Evolutionary conservation across 257 asterid species (phyloP), one percentile per base, ranked within the genome.

Genomic region (Paulownia fortunei): DNA sequence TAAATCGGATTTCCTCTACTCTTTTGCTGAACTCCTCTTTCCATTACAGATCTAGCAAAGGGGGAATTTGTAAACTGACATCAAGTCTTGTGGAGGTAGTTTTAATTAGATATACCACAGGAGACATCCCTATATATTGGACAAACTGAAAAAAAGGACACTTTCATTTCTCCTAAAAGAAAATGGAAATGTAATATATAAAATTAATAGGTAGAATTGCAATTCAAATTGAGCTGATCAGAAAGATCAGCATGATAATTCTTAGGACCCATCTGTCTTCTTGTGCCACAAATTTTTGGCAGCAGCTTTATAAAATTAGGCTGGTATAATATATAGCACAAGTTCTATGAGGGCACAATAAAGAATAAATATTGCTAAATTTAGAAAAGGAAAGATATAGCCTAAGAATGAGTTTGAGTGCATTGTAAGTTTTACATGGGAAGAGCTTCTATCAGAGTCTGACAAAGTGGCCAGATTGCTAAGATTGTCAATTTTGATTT

Each of bases 401-500:
- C 42, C 66, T 4, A 26, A 63, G 68, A 15, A 70, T 37, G 27
- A 39, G 68, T 1, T 41, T 46, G 24, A 24, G 78, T 58, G 46
- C 55, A 75, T 66, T 18, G 24, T 19, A 77, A 66, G 41, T 46
- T 63, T 78, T 83, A 94, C 98, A 90, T 82, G 84, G 66, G 86
- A 82, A 79, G 91, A 81, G 82, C 82, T 80, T 76, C 84, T 81
- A 18, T 89, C 94, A 42, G 91, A 85, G 69, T 86, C 90, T 42
- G 96, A 83, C 36, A 78, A 56, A 41, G 86, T 77, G 30, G 68
- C 86, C 71, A 85, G 84, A 78, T 82, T 88, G 88, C 93, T 88
- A 41, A 87, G 93, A 80, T 86, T 86, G 76, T 89, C 86, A 65
- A 90, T 88, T 83, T 86, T 88, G 86, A 86, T 87, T 84, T 95